A percentile compares a stretch with the other conserved stretches of the same genome.
These are phyloP conservation scores for Dendrobium huoshanense DNA, from an alignment of 106 monocot species.

Conservation along the genomic window DNA sequence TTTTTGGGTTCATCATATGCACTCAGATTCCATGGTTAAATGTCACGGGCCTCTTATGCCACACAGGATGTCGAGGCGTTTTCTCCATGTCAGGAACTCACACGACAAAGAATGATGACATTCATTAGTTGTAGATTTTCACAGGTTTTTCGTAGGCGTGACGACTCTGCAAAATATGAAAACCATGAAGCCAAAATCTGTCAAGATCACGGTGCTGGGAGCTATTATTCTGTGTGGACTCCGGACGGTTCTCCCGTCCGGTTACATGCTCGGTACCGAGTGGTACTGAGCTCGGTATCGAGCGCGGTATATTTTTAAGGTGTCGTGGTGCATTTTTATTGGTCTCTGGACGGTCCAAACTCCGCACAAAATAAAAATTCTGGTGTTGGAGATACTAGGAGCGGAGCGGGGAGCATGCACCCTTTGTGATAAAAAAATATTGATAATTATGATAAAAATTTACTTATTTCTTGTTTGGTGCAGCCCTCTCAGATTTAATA, in stretches of 20 bases:
- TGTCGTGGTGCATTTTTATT: too few relatives aligned
- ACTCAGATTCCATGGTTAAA: not conserved
- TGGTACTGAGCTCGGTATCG: too few relatives aligned
- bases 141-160: slow-evolving; percentile 90
- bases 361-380: too few relatives aligned
- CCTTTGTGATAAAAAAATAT: not conserved
- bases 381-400: not conserved
- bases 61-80: not conserved
- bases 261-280: too few relatives aligned
- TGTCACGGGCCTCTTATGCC: not conserved
- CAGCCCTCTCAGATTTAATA: too few relatives aligned
- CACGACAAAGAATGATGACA: not conserved
- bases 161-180: slow-evolving; percentile 48
- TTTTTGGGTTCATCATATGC: not conserved
- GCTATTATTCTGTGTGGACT: too few relatives aligned
- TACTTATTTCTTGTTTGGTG: too few relatives aligned
- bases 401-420: too few relatives aligned
- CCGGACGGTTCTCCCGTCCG: too few relatives aligned
- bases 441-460: not conserved
- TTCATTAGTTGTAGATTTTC: slow-evolving; percentile 81
- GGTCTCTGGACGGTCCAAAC: too few relatives aligned
- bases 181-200: not conserved
- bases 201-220: not conserved
- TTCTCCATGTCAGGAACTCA: not conserved
- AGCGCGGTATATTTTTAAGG: too few relatives aligned